Conservation (phyloP, 148 eudicot species). For the Agrostemma githago region DNA sequence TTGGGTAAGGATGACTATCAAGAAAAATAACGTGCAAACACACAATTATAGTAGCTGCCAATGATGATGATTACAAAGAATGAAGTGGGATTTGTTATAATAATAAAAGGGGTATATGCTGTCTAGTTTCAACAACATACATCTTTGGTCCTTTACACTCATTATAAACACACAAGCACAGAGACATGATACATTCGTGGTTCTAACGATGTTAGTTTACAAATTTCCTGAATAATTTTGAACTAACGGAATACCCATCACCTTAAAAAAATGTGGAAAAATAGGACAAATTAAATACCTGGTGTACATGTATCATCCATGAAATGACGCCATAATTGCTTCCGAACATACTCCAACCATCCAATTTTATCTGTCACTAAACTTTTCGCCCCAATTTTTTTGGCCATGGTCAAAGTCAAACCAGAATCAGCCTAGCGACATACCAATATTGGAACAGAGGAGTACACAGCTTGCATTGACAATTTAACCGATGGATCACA, state of each 20-base stretch:
- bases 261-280: background rate
- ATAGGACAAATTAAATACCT: constrained; percentile 19
- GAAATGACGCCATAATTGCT: background rate
- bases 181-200: constrained; percentile 2
- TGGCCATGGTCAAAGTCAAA: constrained; percentile 5
- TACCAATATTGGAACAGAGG: constrained; percentile 4
- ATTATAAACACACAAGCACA: constrained; percentile 17
- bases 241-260: constrained; percentile 17
- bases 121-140: background rate
- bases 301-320: constrained; percentile 21
- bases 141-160: background rate
- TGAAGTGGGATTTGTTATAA: constrained; percentile 11
- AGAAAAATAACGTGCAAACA: background rate
- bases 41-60: background rate
- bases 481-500: constrained; percentile 3
- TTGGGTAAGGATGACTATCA: background rate
- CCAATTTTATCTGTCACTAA: constrained; percentile 12
- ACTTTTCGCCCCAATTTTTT: background rate
- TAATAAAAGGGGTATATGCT: background rate
- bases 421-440: constrained; percentile 1
- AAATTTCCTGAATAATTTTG: constrained; percentile 17
- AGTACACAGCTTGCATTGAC: constrained; percentile 11
- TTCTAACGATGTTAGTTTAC: constrained; percentile 15
- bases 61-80: background rate
- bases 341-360: background rate